Base-by-base conservation (phyloP, 129 eudicot genomes). In the Oenanthe sinensis region DNA sequence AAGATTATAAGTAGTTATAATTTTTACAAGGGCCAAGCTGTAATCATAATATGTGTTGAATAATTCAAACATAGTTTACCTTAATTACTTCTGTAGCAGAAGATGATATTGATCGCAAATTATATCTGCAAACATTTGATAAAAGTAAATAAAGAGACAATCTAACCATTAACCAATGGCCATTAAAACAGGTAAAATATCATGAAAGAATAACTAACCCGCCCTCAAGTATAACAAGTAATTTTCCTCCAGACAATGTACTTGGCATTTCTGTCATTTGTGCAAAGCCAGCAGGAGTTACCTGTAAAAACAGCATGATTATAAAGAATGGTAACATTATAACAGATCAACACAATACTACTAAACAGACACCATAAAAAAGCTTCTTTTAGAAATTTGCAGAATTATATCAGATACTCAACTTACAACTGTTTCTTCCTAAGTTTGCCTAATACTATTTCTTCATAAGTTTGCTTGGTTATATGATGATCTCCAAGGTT, bases 181-280 rank as follows among this genome's bases (percentile, higher is more conserved):
- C 68, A 60, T 22, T 40, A 30, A 24, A 78, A 3, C 13, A 77
- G 74, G 68, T 40, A 42, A 20, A 9, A 79, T 65, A 75, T 43
- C 19, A 83, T 33, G 17, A 24, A 28, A 77, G 58, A 52, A 79
- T 19, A 68, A 90, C 99, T 46, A 71, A 95, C 97, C 99, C 99
- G 89, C 99, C 99, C 90, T 95, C 99, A 16, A 95, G 97, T 58
- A 95, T 90, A 55, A 92, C 95, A 78, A 95, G 97, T 83, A 95
- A 70, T 87, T 95, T 95, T 84, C 99, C 99, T 81, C 86, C 84
- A 46, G 94, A 85, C 36, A 92, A 83, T 71, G 88, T 68, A 77
- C 68, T 85, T 86, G 89, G 81, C 97, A 92, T 92, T 71, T 95
- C 84, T 52, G 99, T 90, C 99, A 95, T 92, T 81, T 86, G 92